A percentile compares a stretch with the other conserved stretches of the same genome.
Evolutionary conservation across 768 basidiomycete species (phyloP).

Genomic region (Leccinum imitatum): DNA sequence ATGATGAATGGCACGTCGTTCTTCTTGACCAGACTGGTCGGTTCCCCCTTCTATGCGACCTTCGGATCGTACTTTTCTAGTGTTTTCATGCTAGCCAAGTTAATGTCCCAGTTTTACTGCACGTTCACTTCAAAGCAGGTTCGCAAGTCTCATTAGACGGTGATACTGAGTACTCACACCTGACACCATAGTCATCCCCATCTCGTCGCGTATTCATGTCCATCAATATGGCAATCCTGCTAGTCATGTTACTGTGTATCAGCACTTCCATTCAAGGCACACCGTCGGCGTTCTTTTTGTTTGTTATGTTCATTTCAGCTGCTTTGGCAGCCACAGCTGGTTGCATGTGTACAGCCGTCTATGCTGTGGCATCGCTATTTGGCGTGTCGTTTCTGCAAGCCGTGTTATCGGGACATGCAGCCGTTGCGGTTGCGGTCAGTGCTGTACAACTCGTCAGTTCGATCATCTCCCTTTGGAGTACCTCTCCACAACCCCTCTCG

Average conservation of each 20-base stretch:
- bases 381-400: constrained; percentile 72
- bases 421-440: constrained; percentile 80
- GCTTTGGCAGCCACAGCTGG: constrained; percentile 61
- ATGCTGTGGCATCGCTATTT: constrained; percentile 80
- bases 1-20: constrained; percentile 85
- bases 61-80: constrained; percentile 69
- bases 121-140: constrained; percentile 70
- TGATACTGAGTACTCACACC: constrained; percentile 5
- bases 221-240: constrained; percentile 48
- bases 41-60: constrained; percentile 55
- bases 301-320: constrained; percentile 61
- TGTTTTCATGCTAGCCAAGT: constrained; percentile 61
- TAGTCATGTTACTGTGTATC: constrained; percentile 59
- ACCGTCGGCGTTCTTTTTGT: constrained; percentile 59
- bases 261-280: constrained; percentile 61
- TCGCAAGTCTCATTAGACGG: constrained; percentile 21
- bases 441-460: constrained; percentile 71
- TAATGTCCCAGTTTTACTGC: constrained; percentile 71
- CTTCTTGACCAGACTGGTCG: constrained; percentile 67
- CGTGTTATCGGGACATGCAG: constrained; percentile 83
- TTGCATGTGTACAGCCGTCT: constrained; percentile 74
- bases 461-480: constrained; percentile 51
- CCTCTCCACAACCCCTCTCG: constrained; percentile 29
- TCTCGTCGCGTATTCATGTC: constrained; percentile 56
- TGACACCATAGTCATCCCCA: constrained; percentile 50